A percentile compares a stretch with the other conserved stretches of the same genome.
These are phyloP conservation scores for Glycyrrhiza uralensis DNA, from an alignment of 306 rosid genomes.

Conservation along the genomic window DNA sequence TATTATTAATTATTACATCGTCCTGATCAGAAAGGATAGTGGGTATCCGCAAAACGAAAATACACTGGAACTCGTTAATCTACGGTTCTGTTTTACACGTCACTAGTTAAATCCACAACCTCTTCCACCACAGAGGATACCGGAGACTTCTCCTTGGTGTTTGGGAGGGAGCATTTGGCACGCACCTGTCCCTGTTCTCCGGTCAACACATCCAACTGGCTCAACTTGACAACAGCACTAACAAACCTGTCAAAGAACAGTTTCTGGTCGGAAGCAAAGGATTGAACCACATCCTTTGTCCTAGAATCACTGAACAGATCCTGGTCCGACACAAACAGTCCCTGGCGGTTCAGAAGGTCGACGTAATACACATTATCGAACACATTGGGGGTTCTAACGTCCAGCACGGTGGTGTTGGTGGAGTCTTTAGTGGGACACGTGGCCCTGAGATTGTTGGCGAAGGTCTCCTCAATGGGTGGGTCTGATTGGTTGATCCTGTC, in stretches of 20 bases:
- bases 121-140: constrained; percentile 27
- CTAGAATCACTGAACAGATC: constrained; percentile 26
- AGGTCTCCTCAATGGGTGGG: constrained; percentile 34
- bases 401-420: constrained; percentile 26
- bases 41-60: no score
- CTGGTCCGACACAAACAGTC: constrained; percentile 45
- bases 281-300: constrained; percentile 33
- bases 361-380: constrained; percentile 48
- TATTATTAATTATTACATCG: no score
- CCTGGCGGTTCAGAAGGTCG: constrained; percentile 41
- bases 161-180: constrained; percentile 26
- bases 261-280: constrained; percentile 32
- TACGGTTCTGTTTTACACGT: no score
- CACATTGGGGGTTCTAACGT: constrained; percentile 34
- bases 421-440: constrained; percentile 12
- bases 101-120: neutral
- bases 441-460: constrained; percentile 20
- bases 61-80: no score
- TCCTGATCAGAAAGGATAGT: no score
- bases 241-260: constrained; percentile 43
- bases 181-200: constrained; percentile 45
- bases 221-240: constrained; percentile 37
- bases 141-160: neutral
- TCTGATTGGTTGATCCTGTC: constrained; percentile 27
- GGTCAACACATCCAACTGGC: constrained; percentile 48